Evolutionary conservation across 2,329 filamentous ascomycete genomes (phyloP).

Genomic region (Furcasterigmium sp.): DNA sequence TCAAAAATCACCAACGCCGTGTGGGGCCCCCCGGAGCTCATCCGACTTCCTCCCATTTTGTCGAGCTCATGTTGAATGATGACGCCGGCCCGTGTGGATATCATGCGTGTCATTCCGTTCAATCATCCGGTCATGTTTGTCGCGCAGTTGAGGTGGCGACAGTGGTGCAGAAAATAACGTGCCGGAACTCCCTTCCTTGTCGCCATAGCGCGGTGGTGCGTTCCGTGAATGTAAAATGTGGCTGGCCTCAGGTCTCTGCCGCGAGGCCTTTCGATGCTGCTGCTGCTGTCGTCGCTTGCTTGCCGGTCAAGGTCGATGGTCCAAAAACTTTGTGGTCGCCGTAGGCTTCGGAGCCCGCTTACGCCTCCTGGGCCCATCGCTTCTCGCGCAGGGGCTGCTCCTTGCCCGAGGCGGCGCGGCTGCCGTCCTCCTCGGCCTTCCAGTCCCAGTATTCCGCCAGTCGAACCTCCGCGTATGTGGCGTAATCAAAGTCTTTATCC

Average conservation of each 20-base stretch:
- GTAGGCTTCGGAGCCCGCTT: background rate
- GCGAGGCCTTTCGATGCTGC: too few relatives aligned
- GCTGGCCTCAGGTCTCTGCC: too few relatives aligned
- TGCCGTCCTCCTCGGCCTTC: slow-evolving; percentile 69
- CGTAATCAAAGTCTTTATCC: slow-evolving; percentile 95
- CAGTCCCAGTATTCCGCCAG: slow-evolving; percentile 91
- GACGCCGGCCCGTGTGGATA: slow-evolving; percentile 14
- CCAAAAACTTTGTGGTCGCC: background rate
- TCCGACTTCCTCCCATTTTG: background rate
- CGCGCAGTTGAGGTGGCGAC: slow-evolving; percentile 12
- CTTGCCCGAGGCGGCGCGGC: slow-evolving; percentile 42
- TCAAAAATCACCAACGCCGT: background rate
- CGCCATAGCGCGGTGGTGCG: background rate
- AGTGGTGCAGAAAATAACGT: slow-evolving; percentile 11
- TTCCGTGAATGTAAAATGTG: too few relatives aligned
- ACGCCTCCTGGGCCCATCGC: slow-evolving; percentile 63
- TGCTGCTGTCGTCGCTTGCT: too few relatives aligned
- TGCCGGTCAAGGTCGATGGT: too few relatives aligned
- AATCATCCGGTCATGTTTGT: slow-evolving; percentile 12
- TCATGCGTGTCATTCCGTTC: slow-evolving; percentile 12
- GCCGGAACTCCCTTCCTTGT: slow-evolving; percentile 5
- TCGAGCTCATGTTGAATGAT: slow-evolving; percentile 29
- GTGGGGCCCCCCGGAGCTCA: slow-evolving; percentile 3
- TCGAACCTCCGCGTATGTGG: slow-evolving; percentile 78
- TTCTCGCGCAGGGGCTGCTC: slow-evolving; percentile 70